Evolutionary conservation across 2,329 filamentous ascomycete genomes (phyloP).

Genomic region (Ambrosiella xylebori): DNA sequence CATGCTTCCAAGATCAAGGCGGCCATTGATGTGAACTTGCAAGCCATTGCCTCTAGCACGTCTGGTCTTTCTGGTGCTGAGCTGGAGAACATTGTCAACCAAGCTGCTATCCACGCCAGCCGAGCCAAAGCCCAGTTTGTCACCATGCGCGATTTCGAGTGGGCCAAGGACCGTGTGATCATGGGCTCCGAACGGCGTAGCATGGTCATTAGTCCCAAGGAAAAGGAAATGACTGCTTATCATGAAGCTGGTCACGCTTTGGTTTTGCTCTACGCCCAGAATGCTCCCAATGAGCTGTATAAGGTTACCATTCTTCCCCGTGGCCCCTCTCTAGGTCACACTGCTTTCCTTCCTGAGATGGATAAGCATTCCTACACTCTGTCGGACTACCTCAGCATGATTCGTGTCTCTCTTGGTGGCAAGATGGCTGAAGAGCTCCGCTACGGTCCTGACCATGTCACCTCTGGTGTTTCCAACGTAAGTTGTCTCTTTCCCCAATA

Average conservation of each 20-base stretch:
- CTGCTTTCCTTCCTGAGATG: conserved; percentile 73
- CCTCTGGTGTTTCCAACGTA: conserved; percentile 68
- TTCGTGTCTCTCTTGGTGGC: conserved; percentile 69
- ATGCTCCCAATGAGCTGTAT: conserved; percentile 65
- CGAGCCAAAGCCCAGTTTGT: conserved; percentile 65
- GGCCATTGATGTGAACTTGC: conserved; percentile 61
- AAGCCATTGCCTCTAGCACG: conserved; percentile 70
- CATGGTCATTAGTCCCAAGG: conserved; percentile 78
- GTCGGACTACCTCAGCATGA: conserved; percentile 61
- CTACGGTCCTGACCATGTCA: conserved; percentile 81
- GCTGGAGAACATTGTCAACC: conserved; percentile 90
- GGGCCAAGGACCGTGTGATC: conserved; percentile 95
- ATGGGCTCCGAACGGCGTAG: conserved; percentile 90
- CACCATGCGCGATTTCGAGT: conserved; percentile 68
- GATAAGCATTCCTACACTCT: conserved; percentile 85
- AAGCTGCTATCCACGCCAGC: conserved; percentile 87
- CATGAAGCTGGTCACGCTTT: conserved; percentile 93
- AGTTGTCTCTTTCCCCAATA: conserved; percentile 19
- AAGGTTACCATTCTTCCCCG: conserved; percentile 95
- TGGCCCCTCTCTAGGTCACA: conserved; percentile 71
- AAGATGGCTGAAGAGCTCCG: conserved; percentile 84
- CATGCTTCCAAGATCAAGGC: conserved; percentile 85
- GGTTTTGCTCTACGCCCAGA: conserved; percentile 62
- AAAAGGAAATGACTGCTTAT: conserved; percentile 91
- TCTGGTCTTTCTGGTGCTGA: conserved; percentile 90